Evolutionary conservation across 441 rosid genomes (phyloP), one percentile per base, ranked within the genome.

Genomic region (Theobroma grandiflorum): DNA sequence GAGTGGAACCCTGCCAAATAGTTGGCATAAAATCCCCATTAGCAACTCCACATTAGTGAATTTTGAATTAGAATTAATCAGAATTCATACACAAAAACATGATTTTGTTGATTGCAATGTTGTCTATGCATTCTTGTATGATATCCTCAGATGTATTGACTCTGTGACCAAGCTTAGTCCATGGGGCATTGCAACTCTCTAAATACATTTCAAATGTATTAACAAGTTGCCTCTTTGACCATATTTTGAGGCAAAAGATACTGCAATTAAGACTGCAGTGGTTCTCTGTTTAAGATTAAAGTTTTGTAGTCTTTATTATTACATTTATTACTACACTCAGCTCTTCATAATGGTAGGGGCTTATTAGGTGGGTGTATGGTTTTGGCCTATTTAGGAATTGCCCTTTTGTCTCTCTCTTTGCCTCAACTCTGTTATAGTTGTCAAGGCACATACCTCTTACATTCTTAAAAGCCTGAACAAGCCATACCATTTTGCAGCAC

Each of bases 401-500:
- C 15, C 62, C 18, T 33, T 50, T 71, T 72, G 33, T 72, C 59
- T 35, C 62, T 52, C 40, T 52, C 62, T 72, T 72, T 35, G 62
- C 18, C 75, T 62, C 75, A 35, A n/a, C 62, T 53, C 35, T 72
- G 11, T 35, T 52, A 63, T 18, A 18, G 61, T 72, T 72, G 45
- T 52, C 63, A 52, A 72, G 45, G 18, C 75, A 53, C 75, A 35
- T 72, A 72, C 63, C 63, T 35, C 42, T 72, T 53, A n/a, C 62
- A 52, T 35, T 52, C 75, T 72, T 52, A 52, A 72, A 72, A 72
- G 62, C 62, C 63, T 37, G 47, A 52, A 53, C 75, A 18, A 52
- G 62, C 75, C 75, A 72, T 70, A 49, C 58, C 58, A 26, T 26
- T 45, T 70, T 70, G 58, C 74, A 70, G 58, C 42, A 47, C 40